phyloP scores from a whole-genome alignment of 2,329 filamentous ascomycete genomes.

The Colletotrichum scovillei region DNA sequence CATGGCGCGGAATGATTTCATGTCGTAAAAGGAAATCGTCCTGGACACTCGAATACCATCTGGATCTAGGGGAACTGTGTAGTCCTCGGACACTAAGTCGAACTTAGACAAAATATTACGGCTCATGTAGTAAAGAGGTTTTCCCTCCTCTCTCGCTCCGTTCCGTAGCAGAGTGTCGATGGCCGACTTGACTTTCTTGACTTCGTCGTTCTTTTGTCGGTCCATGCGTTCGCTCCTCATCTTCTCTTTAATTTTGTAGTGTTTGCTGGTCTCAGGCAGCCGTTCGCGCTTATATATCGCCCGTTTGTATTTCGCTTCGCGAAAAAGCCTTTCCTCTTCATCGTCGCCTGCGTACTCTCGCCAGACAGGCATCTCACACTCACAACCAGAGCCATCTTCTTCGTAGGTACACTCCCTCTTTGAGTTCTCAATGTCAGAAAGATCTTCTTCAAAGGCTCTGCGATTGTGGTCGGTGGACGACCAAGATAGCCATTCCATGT shows the following conservation, averaged over 20 bases:
- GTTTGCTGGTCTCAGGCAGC: background rate
- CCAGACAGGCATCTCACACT: background rate
- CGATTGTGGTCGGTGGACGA: no score
- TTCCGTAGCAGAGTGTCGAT: background rate
- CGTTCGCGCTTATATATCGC: background rate
- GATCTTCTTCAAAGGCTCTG: background rate
- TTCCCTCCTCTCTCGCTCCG: background rate
- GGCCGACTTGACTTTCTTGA: background rate
- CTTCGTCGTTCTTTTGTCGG: background rate
- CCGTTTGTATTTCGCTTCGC: background rate
- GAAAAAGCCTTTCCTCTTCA: background rate
- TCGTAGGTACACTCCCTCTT: background rate
- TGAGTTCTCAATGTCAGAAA: background rate
- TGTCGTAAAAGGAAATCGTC: background rate
- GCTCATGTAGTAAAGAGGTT: background rate
- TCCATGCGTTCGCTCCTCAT: background rate
- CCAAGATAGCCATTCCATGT: background rate
- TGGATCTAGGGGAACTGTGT: background rate
- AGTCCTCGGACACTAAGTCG: background rate
- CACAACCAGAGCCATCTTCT: background rate
- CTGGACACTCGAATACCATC: background rate
- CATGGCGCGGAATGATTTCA: background rate
- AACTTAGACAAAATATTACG: background rate
- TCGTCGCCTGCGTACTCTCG: background rate
- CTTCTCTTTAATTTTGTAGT: background rate